Conservation (phyloP, 345 rosid genomes). For the Pistacia vera region DNA sequence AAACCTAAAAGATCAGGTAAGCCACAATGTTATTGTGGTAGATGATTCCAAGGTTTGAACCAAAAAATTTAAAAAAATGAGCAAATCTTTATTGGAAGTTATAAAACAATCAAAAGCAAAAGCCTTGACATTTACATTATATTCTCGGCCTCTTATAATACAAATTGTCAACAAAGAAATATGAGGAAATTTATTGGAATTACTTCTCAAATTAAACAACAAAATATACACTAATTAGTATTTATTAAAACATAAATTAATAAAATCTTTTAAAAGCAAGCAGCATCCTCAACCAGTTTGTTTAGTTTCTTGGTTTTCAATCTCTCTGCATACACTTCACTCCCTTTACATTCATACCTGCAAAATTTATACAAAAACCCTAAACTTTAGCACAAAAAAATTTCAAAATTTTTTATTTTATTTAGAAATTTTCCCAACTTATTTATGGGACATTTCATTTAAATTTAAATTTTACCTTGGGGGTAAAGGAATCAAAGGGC, state of each 20-base stretch:
- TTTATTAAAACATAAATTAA: slow-evolving; percentile 1
- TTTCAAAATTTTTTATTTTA: too few species aligned
- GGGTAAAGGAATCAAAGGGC: slow-evolving; percentile 69
- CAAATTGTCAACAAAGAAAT: too few species aligned
- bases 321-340: slow-evolving; percentile 59
- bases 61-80: too few species aligned
- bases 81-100: too few species aligned
- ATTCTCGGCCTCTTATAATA: too few species aligned
- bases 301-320: slow-evolving; percentile 62
- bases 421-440: neutral
- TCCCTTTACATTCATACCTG: slow-evolving; percentile 62
- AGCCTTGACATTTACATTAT: too few species aligned
- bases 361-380: neutral
- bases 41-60: too few species aligned
- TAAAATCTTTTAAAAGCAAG: slow-evolving; percentile 24
- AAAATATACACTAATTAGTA: neutral
- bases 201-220: neutral
- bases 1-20: too few species aligned
- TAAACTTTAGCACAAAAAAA: neutral
- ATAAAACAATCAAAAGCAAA: too few species aligned
- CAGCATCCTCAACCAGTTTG: slow-evolving; percentile 67
- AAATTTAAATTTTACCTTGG: slow-evolving; percentile 41
- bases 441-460: neutral
- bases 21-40: too few species aligned
- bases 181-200: neutral